Evolutionary conservation across 768 basidiomycete species (phyloP).

Genomic region (Mycena venus): DNA sequence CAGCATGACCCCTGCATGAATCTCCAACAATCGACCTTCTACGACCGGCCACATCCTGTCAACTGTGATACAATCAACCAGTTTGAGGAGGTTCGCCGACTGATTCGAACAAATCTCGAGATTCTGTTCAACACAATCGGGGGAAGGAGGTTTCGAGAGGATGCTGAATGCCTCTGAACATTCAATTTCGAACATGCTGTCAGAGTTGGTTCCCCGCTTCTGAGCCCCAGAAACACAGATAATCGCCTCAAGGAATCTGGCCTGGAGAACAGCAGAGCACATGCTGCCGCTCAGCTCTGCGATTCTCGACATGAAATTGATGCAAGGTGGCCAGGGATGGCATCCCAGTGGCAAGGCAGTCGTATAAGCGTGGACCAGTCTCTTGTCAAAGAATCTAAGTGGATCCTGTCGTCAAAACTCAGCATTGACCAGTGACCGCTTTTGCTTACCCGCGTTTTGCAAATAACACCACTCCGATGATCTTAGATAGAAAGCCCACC

Average conservation of each 20-base stretch:
- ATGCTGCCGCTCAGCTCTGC: background rate
- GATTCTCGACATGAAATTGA: background rate
- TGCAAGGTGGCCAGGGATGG: constrained; percentile 1
- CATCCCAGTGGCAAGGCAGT: background rate
- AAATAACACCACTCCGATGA: background rate
- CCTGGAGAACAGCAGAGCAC: background rate
- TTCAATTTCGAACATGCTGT: background rate
- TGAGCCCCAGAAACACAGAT: background rate
- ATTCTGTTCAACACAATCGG: background rate
- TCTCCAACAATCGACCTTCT: background rate
- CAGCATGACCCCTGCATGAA: background rate
- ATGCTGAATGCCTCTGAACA: background rate
- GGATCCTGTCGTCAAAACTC: background rate
- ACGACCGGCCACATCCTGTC: background rate
- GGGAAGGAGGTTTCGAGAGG: background rate
- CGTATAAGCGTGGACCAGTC: background rate
- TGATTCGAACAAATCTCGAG: background rate
- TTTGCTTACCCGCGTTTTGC: background rate
- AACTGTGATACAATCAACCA: background rate
- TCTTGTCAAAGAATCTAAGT: background rate
- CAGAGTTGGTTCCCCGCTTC: background rate
- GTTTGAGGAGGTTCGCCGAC: background rate
- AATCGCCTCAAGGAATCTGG: too few species aligned
- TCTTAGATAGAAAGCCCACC: background rate
- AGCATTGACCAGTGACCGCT: background rate